phyloP scores from a whole-genome alignment of 768 basidiomycete species.

The Boletellus sp. region DNA sequence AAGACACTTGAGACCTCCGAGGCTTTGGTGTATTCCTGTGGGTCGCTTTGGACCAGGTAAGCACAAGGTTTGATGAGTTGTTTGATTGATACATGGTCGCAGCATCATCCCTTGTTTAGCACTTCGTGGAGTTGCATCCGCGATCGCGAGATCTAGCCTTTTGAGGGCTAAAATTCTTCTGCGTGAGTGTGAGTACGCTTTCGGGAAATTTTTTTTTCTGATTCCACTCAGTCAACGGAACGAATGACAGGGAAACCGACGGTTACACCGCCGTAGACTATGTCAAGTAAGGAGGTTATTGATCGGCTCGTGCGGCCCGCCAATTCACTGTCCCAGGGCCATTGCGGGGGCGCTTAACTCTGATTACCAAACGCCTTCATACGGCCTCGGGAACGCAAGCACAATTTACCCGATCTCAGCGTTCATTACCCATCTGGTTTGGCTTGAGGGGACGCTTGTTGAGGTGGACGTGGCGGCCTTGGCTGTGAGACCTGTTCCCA shows the following conservation, averaged over 20 bases:
- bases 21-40: slow-evolving; percentile 86
- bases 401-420: slow-evolving; percentile 72
- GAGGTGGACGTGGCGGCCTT: slow-evolving; percentile 58
- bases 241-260: slow-evolving; percentile 87
- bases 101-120: slow-evolving; percentile 93
- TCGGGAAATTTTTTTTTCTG: background rate
- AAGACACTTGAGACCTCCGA: slow-evolving; percentile 55
- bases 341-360: slow-evolving; percentile 69
- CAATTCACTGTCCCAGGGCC: slow-evolving; percentile 41
- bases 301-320: background rate
- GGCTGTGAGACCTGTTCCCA: slow-evolving; percentile 43
- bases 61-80: slow-evolving; percentile 11
- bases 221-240: slow-evolving; percentile 63
- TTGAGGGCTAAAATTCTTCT: slow-evolving; percentile 83
- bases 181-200: slow-evolving; percentile 44
- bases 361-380: slow-evolving; percentile 45
- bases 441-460: slow-evolving; percentile 62
- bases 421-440: slow-evolving; percentile 83
- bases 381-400: slow-evolving; percentile 55
- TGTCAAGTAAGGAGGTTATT: slow-evolving; percentile 49
- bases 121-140: slow-evolving; percentile 70
- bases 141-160: slow-evolving; percentile 68
- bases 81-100: slow-evolving; percentile 5
- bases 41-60: slow-evolving; percentile 91
- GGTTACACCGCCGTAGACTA: slow-evolving; percentile 85